phyloP scores from a whole-genome alignment of 371 early-diverging fungal species.

The Syncephalastrum monosporum region DNA sequence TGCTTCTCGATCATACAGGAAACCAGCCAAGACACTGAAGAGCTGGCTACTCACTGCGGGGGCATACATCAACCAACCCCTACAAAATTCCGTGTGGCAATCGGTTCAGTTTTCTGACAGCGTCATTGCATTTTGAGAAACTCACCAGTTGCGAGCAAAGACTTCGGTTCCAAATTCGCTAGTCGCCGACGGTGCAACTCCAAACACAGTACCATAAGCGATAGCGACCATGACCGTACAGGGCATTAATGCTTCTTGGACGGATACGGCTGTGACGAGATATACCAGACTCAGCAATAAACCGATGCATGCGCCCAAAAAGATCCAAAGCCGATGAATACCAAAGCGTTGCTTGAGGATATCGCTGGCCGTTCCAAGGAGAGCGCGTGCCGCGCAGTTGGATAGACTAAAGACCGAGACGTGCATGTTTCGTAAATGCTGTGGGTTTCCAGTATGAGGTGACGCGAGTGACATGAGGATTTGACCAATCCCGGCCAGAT shows the following conservation, averaged over 20 bases:
- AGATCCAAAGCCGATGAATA: conserved; percentile 43
- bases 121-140: not conserved
- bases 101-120: not conserved
- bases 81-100: conserved; percentile 2
- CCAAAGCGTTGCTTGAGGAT: conserved; percentile 32
- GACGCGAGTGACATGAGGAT: conserved; percentile 28
- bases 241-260: conserved; percentile 18
- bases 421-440: conserved; percentile 38
- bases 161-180: conserved; percentile 47
- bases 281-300: conserved; percentile 21
- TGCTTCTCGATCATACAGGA: conserved; percentile 33
- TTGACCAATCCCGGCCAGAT: conserved; percentile 42
- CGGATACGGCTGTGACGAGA: conserved; percentile 15
- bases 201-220: conserved; percentile 41
- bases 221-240: conserved; percentile 34
- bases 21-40: conserved; percentile 44
- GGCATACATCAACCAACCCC: conserved; percentile 46
- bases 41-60: conserved; percentile 46
- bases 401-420: conserved; percentile 44
- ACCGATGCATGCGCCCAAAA: conserved; percentile 25
- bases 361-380: conserved; percentile 44
- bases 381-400: conserved; percentile 45
- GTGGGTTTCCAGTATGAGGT: conserved; percentile 17
- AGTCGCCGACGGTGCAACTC: conserved; percentile 40
- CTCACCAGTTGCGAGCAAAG: conserved; percentile 47